Base-by-base conservation (phyloP, 2,329 filamentous ascomycete species). In the Penicillium hordei region DNA sequence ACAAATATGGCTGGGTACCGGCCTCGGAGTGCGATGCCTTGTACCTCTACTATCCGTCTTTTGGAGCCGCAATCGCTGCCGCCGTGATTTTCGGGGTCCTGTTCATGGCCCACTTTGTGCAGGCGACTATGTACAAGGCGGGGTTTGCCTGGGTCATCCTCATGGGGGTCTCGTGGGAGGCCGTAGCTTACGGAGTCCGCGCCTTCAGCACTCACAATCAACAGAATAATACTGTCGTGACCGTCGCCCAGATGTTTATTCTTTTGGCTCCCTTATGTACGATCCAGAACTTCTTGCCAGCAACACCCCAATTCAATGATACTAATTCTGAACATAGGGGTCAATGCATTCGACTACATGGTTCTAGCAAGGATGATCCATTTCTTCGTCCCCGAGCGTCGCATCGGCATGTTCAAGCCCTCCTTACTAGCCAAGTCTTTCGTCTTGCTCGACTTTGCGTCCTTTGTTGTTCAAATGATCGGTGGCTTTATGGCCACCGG, bases 331-430 rank as follows among this genome's bases (percentile, higher is more conserved):
- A 5, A n/a, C 17, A 39, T 15, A 50, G 48, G 58, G 62, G 58
- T 81, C n/a, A 81, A 81, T 57, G 78, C 78, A 2, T 81, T 78
- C 58, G 73, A 74, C 27, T 81, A 80, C 66, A 79, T 81, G 76
- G 69, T 76, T 4, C 69, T 81, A 15, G 78, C 73, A 3, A 73
- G 78, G 2, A 79, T 81, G 76, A 73, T 80, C 25, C 66, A 80
- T 64, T 79, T 72, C 60, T 79, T 76, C 54, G 43, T 75, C 2
- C 77, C 76, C 1, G 70, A 72, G 0, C 72, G 70, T 17, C 67
- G 67, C 5, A 68, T 81, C n/a, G 70, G 75, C 5, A 61, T 60
- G 6, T 70, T 81, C 51, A 71, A 72, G 0, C 76, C 78, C 1
- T 64, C 69, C 1, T 62, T 66, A 1, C 63, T 80, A 5, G 75